Conservation (phyloP, 2,329 filamentous ascomycete genomes). For the Diaporthe destruens region DNA sequence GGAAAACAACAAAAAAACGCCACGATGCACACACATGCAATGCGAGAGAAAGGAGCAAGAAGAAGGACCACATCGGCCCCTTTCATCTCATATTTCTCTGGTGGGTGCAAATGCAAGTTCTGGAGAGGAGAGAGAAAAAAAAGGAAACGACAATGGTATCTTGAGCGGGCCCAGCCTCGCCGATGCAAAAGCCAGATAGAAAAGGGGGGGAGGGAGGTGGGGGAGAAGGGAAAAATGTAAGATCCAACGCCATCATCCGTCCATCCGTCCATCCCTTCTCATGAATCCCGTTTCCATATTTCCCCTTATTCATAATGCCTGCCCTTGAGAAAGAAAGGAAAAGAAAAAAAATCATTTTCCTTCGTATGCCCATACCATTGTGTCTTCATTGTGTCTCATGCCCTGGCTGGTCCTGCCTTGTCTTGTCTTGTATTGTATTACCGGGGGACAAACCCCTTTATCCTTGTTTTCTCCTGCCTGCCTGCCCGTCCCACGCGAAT, state of each 20-base stretch:
- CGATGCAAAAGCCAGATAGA: not conserved
- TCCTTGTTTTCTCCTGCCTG: not conserved
- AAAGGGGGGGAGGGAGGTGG: too few relatives aligned
- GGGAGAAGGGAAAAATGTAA: not conserved
- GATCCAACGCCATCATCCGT: not conserved
- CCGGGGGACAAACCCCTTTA: not conserved
- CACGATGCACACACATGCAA: slow-evolving; percentile 24
- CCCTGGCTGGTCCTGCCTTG: not conserved
- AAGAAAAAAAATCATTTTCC: not conserved
- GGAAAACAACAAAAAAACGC: not conserved
- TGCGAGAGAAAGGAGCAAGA: not conserved
- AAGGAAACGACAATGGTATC: slow-evolving; percentile 17
- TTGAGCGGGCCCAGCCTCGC: slow-evolving; percentile 32
- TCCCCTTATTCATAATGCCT: slow-evolving; percentile 10
- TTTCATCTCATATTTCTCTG: not conserved
- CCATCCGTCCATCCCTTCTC: not conserved
- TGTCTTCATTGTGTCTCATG: not conserved
- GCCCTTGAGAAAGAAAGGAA: not conserved
- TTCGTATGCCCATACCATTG: slow-evolving; percentile 1
- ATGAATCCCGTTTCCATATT: slow-evolving; percentile 11
- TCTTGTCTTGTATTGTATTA: not conserved
- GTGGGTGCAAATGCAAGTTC: not conserved
- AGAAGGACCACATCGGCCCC: slow-evolving; percentile 8
- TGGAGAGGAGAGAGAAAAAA: not conserved
- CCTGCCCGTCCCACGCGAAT: not conserved